Percentiles rank a stretch among this genome's conserved stretches.
These are phyloP conservation scores for Ophiocordyceps camponoti-saundersi DNA, from an alignment of 2,329 filamentous ascomycete species.

Conservation along the genomic window DNA sequence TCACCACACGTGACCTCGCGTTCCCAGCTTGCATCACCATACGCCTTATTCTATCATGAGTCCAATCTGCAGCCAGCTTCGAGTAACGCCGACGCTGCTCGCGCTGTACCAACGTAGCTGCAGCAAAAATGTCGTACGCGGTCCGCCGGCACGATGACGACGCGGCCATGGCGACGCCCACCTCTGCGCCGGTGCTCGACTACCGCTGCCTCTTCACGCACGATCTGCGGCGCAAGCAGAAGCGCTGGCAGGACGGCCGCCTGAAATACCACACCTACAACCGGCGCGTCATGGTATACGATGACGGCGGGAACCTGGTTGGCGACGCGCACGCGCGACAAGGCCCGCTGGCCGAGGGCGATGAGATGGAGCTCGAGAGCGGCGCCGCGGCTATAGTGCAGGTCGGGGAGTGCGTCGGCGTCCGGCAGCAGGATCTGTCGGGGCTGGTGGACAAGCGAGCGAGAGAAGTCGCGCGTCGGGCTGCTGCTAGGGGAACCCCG, in stretches of 20 bases:
- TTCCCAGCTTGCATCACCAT: no score
- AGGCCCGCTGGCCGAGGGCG: slow-evolving; percentile 57
- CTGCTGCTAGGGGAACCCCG: slow-evolving; percentile 21
- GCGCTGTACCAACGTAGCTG: no score
- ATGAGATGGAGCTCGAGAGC: slow-evolving; percentile 65
- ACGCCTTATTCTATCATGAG: no score
- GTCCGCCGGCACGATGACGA: slow-evolving; percentile 2
- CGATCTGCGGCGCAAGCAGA: slow-evolving; percentile 72
- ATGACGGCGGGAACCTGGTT: slow-evolving; percentile 62
- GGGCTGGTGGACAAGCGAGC: slow-evolving; percentile 54
- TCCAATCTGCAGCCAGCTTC: no score
- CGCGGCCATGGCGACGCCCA: slow-evolving; percentile 2
- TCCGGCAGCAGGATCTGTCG: slow-evolving; percentile 60
- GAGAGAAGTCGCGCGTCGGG: slow-evolving; percentile 35
- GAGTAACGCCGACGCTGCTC: no score
- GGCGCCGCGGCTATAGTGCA: slow-evolving; percentile 58
- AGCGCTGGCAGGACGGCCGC: slow-evolving; percentile 84
- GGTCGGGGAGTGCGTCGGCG: slow-evolving; percentile 59
- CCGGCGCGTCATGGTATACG: slow-evolving; percentile 78
- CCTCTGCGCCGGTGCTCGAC: slow-evolving; percentile 59
- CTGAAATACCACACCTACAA: slow-evolving; percentile 86
- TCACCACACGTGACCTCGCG: no score
- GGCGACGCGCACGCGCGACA: slow-evolving; percentile 73
- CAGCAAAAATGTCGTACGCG: slow-evolving; percentile 7
- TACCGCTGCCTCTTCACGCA: slow-evolving; percentile 77